Conservation (phyloP, 1,284 basidiomycete genomes). For the Anthracocystis panici-leucophaei region DNA sequence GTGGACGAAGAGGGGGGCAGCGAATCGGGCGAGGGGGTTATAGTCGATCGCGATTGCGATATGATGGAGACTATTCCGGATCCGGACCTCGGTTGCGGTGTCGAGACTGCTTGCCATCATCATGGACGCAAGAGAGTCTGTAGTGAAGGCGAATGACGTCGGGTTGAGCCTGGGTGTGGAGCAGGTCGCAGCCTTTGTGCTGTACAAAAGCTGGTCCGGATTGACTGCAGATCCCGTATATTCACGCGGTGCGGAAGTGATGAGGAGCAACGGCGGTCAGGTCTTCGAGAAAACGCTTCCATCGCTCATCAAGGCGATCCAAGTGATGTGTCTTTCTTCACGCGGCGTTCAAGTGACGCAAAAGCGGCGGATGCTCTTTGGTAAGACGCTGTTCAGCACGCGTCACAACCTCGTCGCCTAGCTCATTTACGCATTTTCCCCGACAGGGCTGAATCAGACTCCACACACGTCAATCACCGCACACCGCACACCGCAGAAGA, state of each 20-base stretch:
- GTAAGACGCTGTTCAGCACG: background rate
- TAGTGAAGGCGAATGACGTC: background rate
- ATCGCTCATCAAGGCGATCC: no score
- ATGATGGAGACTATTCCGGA: conserved; percentile 2
- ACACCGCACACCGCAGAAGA: background rate
- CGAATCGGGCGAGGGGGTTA: background rate
- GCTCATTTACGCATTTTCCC: conserved; percentile 5
- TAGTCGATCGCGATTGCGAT: conserved; percentile 5
- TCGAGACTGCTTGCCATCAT: conserved; percentile 3
- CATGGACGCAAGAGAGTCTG: background rate
- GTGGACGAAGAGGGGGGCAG: background rate
- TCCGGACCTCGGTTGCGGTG: conserved; percentile 25
- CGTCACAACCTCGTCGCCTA: background rate
- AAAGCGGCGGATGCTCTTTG: background rate
- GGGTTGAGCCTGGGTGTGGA: background rate
- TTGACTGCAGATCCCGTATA: no score
- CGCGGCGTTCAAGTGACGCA: no score
- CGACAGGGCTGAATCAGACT: conserved; percentile 31
- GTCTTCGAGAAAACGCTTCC: no score
- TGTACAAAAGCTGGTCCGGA: no score
- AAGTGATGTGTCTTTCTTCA: no score
- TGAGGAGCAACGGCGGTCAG: no score
- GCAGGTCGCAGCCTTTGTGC: no score
- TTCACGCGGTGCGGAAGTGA: no score
- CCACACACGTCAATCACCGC: conserved; percentile 21